A percentile compares a stretch with the other conserved stretches of the same genome.
These are phyloP conservation scores for Hypericum androsaemum DNA, from an alignment of 345 rosid species.

Conservation along the genomic window DNA sequence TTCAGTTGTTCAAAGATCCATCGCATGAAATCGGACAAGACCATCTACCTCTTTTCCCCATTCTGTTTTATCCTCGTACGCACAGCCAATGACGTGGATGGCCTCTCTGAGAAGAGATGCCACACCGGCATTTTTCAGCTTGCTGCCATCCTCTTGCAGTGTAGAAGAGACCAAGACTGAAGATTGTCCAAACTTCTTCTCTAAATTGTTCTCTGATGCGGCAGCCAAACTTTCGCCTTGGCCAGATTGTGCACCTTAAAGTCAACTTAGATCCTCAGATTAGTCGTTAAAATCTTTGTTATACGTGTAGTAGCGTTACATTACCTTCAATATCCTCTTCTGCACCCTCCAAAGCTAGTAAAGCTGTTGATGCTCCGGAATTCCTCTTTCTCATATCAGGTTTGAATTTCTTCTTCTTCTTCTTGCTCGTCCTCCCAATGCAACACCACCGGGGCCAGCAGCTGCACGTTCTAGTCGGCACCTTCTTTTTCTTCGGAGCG, in stretches of 20 bases:
- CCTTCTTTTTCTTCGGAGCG: neutral
- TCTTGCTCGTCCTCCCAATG: neutral
- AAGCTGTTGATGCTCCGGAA: neutral
- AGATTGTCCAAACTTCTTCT: slow-evolving; percentile 5
- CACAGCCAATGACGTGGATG: neutral
- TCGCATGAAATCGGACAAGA: neutral
- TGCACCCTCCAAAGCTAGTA: neutral
- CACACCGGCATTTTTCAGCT: neutral
- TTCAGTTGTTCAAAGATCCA: neutral
- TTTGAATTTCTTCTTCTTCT: neutral
- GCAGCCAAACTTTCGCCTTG: neutral
- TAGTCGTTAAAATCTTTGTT: no score
- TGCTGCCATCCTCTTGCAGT: neutral
- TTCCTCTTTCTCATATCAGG: neutral
- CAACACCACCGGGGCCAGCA: neutral
- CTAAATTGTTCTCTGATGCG: neutral
- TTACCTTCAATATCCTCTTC: neutral
- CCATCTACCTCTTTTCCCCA: slow-evolving; percentile 3
- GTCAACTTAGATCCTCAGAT: no score
- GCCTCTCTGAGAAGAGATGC: slow-evolving; percentile 1
- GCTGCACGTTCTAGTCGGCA: neutral
- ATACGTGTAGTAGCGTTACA: no score
- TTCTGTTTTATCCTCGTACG: slow-evolving; percentile 2
- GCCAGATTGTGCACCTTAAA: no score
- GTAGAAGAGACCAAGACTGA: neutral